A percentile compares a stretch with the other conserved stretches of the same genome.
These are phyloP conservation scores for Fabrea salina DNA, from an alignment of 169 alveolate genomes.

Conservation along the genomic window DNA sequence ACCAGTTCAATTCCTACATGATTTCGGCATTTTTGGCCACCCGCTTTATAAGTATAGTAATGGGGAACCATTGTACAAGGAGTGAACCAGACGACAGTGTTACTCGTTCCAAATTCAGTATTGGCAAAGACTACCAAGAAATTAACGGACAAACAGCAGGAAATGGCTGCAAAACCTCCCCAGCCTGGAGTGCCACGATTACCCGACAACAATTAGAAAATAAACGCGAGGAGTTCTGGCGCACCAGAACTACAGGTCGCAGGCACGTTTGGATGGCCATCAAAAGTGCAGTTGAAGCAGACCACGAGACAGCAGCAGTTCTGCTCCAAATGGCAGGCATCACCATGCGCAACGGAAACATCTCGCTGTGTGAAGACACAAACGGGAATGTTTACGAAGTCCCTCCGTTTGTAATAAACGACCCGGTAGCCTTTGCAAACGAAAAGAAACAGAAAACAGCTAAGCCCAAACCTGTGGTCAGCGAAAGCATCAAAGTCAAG, in stretches of 20 bases:
- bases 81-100: slow-evolving; percentile 8
- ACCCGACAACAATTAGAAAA: background rate
- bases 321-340: slow-evolving; percentile 13
- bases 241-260: slow-evolving; percentile 18
- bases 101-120: slow-evolving; percentile 1
- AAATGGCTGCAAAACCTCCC: slow-evolving; percentile 15
- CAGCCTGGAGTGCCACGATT: slow-evolving; percentile 14
- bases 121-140: slow-evolving; percentile 31
- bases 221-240: slow-evolving; percentile 32
- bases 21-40: too few species aligned
- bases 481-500: background rate
- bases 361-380: background rate
- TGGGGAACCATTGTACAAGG: slow-evolving; percentile 28
- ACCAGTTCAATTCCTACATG: too few species aligned
- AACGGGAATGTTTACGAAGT: slow-evolving; percentile 31
- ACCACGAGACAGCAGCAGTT: slow-evolving; percentile 24
- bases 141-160: slow-evolving; percentile 8
- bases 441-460: background rate
- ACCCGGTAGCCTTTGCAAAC: slow-evolving; percentile 1
- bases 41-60: too few species aligned
- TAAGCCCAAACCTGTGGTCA: background rate
- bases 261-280: slow-evolving; percentile 23
- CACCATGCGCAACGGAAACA: background rate
- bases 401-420: slow-evolving; percentile 19
- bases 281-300: slow-evolving; percentile 27